These are phyloP conservation scores for Byssoonygena ceratinophila DNA, from an alignment of 2,329 filamentous ascomycete genomes.

Conservation along the genomic window DNA sequence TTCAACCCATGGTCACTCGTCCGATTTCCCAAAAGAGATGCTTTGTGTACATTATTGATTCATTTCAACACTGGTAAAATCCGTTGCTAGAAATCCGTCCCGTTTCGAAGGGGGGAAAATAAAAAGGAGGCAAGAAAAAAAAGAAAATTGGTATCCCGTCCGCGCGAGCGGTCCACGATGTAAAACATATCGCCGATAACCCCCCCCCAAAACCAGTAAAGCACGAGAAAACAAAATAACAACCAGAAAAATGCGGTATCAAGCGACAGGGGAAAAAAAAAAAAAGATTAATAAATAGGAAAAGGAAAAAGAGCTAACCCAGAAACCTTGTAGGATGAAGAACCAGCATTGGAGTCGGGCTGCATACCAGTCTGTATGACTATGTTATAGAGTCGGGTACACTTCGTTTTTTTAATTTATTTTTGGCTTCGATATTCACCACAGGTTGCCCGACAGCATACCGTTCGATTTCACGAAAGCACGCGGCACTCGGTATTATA, in stretches of 20 bases:
- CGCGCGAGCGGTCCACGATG: slow-evolving; percentile 18
- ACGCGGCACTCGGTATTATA: slow-evolving; percentile 20
- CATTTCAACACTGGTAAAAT: background rate
- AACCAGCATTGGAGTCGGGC: no score
- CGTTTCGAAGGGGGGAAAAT: slow-evolving; percentile 15
- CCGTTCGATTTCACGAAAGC: no score
- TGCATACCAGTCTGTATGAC: no score
- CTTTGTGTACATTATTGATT: slow-evolving; percentile 5
- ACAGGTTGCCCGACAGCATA: no score
- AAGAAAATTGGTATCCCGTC: slow-evolving; percentile 9
- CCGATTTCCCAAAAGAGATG: background rate
- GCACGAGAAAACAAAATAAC: slow-evolving; percentile 7
- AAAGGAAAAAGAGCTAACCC: no score
- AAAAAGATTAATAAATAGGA: background rate
- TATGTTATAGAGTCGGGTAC: no score
- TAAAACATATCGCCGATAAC: slow-evolving; percentile 12
- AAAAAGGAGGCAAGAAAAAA: background rate
- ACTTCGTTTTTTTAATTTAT: no score
- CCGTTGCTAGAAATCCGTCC: slow-evolving; percentile 5
- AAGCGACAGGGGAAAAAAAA: slow-evolving; percentile 18
- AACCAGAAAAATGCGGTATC: background rate
- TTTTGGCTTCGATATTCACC: no score
- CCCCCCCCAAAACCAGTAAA: background rate
- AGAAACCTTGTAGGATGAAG: no score
- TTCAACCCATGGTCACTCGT: background rate